A percentile compares a stretch with the other conserved stretches of the same genome.
These are phyloP conservation scores for Pilobolus umbonatus DNA, from an alignment of 192 early-diverging fungal genomes.

Conservation along the genomic window DNA sequence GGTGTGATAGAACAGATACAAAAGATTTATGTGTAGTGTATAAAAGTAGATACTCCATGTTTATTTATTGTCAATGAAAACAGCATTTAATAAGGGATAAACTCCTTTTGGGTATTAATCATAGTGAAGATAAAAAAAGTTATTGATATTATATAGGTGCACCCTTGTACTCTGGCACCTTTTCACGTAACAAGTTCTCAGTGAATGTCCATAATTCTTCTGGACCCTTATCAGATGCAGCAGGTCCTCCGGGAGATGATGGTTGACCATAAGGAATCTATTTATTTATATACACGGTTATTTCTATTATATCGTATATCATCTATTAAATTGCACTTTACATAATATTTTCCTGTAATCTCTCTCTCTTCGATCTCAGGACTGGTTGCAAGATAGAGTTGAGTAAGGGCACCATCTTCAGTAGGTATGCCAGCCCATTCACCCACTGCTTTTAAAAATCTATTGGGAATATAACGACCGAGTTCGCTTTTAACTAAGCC, in stretches of 20 bases:
- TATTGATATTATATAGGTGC: background rate
- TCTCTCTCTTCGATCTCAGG: slow-evolving; percentile 47
- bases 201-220: slow-evolving; percentile 27
- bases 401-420: slow-evolving; percentile 43
- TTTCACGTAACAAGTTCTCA: slow-evolving; percentile 29
- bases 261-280: slow-evolving; percentile 12
- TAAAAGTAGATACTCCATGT: background rate
- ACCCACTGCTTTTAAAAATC: too few species aligned
- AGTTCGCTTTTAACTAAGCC: slow-evolving; percentile 25
- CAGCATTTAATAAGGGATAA: slow-evolving; percentile 1
- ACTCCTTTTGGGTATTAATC: slow-evolving; percentile 1
- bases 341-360: slow-evolving; percentile 34
- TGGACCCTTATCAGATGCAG: slow-evolving; percentile 6
- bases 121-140: too few species aligned
- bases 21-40: background rate
- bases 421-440: too few species aligned
- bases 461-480: background rate
- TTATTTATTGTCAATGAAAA: slow-evolving; percentile 1
- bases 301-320: too few species aligned
- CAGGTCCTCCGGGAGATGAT: background rate
- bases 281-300: too few species aligned
- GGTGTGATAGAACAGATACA: slow-evolving; percentile 1
- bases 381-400: slow-evolving; percentile 46
- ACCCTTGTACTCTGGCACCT: slow-evolving; percentile 25
- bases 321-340: too few species aligned